Conservation (phyloP, 345 rosid species). For the Gossypium bickii region DNA sequence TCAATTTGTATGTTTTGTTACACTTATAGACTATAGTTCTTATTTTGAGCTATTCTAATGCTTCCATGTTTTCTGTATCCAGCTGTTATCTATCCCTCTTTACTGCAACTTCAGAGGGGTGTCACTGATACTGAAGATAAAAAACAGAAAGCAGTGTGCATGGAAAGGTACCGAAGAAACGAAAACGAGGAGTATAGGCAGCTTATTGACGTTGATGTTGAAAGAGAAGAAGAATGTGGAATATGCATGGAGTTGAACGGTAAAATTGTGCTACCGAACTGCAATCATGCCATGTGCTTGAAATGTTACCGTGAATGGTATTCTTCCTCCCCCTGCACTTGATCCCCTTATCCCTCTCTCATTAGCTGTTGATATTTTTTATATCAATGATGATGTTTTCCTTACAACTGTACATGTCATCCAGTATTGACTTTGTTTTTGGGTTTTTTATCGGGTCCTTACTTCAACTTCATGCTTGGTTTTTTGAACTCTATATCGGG, state of each 20-base stretch:
- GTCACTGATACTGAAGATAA: conserved; percentile 57
- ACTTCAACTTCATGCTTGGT: neutral
- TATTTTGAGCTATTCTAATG: conserved; percentile 5
- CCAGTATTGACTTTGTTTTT: neutral
- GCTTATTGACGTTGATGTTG: conserved; percentile 35
- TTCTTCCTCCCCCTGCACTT: conserved; percentile 1
- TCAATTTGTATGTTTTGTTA: neutral
- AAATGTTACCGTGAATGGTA: conserved; percentile 67
- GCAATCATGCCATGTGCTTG: conserved; percentile 65
- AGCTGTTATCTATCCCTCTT: conserved; percentile 65
- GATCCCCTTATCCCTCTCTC: neutral
- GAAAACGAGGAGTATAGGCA: conserved; percentile 35
- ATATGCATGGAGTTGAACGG: conserved; percentile 64
- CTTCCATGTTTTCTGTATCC: conserved; percentile 17
- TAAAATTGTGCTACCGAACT: conserved; percentile 58
- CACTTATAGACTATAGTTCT: neutral
- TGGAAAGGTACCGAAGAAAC: conserved; percentile 52
- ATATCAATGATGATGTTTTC: neutral
- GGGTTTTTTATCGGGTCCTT: neutral
- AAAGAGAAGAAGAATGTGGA: conserved; percentile 71
- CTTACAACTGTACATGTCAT: neutral
- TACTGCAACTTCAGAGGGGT: conserved; percentile 55
- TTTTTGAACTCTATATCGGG: neutral
- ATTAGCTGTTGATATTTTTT: neutral
- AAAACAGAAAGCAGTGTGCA: conserved; percentile 48